A percentile compares a stretch with the other conserved stretches of the same genome.
Conservation (phyloP, 2,329 filamentous ascomycete genomes). For the Neofusicoccum sp. region DNA sequence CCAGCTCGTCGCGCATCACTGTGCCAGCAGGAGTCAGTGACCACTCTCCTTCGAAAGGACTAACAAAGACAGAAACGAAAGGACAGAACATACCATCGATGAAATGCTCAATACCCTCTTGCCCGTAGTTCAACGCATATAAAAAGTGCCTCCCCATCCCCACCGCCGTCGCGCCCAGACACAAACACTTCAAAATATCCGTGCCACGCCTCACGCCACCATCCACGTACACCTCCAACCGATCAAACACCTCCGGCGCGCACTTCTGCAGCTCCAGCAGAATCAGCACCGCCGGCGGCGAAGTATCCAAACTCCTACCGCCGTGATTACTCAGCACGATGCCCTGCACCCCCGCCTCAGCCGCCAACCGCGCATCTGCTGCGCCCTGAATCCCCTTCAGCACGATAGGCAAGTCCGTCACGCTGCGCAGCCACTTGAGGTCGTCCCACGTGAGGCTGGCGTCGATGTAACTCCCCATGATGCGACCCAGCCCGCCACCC, state of each 20-base stretch:
- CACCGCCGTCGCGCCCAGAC: conserved; percentile 39
- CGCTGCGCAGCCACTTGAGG: conserved; percentile 36
- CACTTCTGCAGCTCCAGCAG: conserved; percentile 38
- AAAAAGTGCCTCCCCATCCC: conserved; percentile 39
- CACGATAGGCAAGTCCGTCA: conserved; percentile 35
- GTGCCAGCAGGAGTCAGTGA: neutral
- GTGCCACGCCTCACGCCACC: conserved; percentile 38
- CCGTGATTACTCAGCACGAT: conserved; percentile 54
- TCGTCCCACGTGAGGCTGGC: conserved; percentile 52
- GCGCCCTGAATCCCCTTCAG: conserved; percentile 43
- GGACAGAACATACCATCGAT: conserved; percentile 39
- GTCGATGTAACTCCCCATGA: conserved; percentile 60
- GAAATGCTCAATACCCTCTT: conserved; percentile 35
- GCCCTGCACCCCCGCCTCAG: conserved; percentile 44
- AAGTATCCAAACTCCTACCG: conserved; percentile 50
- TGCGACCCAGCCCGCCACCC: conserved; percentile 56
- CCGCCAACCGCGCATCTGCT: conserved; percentile 43
- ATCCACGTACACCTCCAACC: conserved; percentile 39
- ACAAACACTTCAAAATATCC: conserved; percentile 40
- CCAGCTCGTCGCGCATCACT: conserved; percentile 57
- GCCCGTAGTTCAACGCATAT: conserved; percentile 39
- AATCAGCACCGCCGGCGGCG: conserved; percentile 36
- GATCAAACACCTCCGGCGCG: conserved; percentile 35
- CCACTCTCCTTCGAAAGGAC: neutral
- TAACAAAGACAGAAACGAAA: neutral